phyloP scores from a whole-genome alignment of 1,139 yeast genomes.

The Zygosaccharomyces sapae region DNA sequence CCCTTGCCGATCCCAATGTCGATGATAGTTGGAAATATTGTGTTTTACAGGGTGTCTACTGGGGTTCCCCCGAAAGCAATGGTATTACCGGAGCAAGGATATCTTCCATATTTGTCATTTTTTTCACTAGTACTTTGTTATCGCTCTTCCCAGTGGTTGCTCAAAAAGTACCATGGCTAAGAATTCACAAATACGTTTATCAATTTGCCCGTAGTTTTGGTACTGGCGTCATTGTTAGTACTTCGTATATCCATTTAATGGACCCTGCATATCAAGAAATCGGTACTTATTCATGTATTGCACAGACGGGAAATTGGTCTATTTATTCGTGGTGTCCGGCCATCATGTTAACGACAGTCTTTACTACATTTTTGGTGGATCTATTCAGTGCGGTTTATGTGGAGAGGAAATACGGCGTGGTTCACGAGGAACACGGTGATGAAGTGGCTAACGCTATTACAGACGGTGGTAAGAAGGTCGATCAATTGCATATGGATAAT shows the following conservation, averaged over 20 bases:
- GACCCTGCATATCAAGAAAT: constrained; percentile 59
- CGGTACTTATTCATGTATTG: constrained; percentile 43
- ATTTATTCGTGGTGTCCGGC: constrained; percentile 33
- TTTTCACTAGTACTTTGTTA: constrained; percentile 53
- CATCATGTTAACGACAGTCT: constrained; percentile 28
- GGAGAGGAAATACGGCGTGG: constrained; percentile 29
- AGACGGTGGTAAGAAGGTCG: neutral
- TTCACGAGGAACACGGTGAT: constrained; percentile 11
- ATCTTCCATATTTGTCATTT: constrained; percentile 65
- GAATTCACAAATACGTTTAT: constrained; percentile 54
- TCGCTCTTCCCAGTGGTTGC: constrained; percentile 40
- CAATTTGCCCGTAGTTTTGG: constrained; percentile 71
- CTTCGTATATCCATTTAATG: constrained; percentile 73
- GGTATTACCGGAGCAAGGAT: constrained; percentile 63
- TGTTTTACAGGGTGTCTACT: constrained; percentile 39
- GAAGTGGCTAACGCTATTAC: constrained; percentile 15
- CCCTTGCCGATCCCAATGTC: constrained; percentile 22
- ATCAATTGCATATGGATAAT: neutral
- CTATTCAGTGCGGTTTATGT: constrained; percentile 30
- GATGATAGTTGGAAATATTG: constrained; percentile 39
- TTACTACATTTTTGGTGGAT: constrained; percentile 31
- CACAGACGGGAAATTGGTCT: constrained; percentile 39
- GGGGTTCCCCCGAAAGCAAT: constrained; percentile 39
- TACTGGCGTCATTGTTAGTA: constrained; percentile 79
- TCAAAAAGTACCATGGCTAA: constrained; percentile 26